phyloP scores from a whole-genome alignment of 306 rosid species.

The Glycine tomentella region DNA sequence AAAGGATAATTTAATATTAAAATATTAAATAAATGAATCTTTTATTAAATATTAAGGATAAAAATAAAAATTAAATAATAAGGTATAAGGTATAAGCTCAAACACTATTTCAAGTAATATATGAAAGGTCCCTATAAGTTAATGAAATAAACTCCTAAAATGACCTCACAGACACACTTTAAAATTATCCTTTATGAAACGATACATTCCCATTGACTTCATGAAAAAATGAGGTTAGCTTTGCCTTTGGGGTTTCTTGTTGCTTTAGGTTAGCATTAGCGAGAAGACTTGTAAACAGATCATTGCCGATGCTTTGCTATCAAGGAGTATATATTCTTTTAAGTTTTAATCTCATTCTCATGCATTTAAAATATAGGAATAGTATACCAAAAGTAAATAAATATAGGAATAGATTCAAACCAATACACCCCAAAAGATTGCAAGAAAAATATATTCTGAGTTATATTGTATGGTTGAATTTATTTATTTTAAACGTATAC shows the following conservation, averaged over 20 bases:
- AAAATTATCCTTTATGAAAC: neutral
- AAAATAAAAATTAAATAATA: too few relatives aligned
- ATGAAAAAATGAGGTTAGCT: conserved; percentile 19
- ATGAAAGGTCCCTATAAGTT: neutral
- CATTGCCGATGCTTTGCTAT: conserved; percentile 29
- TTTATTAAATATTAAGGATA: neutral
- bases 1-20: neutral
- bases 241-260: conserved; percentile 40
- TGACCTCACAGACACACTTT: neutral
- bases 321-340: conserved; percentile 25
- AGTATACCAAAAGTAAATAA: neutral
- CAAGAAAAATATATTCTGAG: too few relatives aligned
- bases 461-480: too few relatives aligned
- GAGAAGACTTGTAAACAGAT: conserved; percentile 19
- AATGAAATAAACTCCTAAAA: neutral
- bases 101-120: too few relatives aligned
- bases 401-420: neutral
- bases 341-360: neutral
- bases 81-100: neutral
- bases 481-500: too few relatives aligned
- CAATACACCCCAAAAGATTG: too few relatives aligned
- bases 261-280: neutral
- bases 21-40: neutral
- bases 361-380: neutral
- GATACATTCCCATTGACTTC: neutral